Conservation (phyloP, 768 basidiomycete species). For the Gyrodon lividus region DNA sequence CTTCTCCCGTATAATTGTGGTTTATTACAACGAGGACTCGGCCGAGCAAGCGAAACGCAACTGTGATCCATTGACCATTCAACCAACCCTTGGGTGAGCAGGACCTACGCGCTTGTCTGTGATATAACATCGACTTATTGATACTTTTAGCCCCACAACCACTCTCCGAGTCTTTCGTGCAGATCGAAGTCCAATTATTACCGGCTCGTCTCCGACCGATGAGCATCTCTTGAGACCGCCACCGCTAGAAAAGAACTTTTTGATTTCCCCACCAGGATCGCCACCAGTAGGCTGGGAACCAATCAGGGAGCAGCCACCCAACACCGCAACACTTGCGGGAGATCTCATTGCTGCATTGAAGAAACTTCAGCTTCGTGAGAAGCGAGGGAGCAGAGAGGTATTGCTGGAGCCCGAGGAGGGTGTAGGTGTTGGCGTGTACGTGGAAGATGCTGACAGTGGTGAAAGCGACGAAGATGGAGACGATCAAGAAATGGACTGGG, state of each 20-base stretch:
- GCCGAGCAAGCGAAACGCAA: conserved; percentile 67
- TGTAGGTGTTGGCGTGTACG: conserved; percentile 73
- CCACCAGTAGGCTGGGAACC: conserved; percentile 98
- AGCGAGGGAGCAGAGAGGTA: conserved; percentile 45
- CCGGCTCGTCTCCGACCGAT: conserved; percentile 29
- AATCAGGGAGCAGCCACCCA: conserved; percentile 87
- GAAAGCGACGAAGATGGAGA: conserved; percentile 28
- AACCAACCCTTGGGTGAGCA: conserved; percentile 52
- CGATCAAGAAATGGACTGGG: conserved; percentile 49
- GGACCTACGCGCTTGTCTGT: conserved; percentile 7
- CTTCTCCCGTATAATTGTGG: conserved; percentile 80
- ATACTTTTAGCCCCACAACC: conserved; percentile 41
- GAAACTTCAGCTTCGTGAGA: conserved; percentile 59
- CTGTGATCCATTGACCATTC: conserved; percentile 64
- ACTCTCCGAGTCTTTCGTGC: conserved; percentile 71
- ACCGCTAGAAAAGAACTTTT: conserved; percentile 84
- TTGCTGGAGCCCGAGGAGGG: conserved; percentile 68
- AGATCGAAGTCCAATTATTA: conserved; percentile 63
- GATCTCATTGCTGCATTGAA: conserved; percentile 82
- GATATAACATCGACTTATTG: conserved; percentile 7
- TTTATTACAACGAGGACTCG: conserved; percentile 62
- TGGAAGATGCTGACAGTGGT: conserved; percentile 64
- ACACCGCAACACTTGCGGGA: conserved; percentile 75
- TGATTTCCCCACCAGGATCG: conserved; percentile 97
- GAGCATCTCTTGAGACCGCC: conserved; percentile 64